Evolutionary conservation across 768 basidiomycete genomes (phyloP).

Genomic region (Amanita molliuscula): DNA sequence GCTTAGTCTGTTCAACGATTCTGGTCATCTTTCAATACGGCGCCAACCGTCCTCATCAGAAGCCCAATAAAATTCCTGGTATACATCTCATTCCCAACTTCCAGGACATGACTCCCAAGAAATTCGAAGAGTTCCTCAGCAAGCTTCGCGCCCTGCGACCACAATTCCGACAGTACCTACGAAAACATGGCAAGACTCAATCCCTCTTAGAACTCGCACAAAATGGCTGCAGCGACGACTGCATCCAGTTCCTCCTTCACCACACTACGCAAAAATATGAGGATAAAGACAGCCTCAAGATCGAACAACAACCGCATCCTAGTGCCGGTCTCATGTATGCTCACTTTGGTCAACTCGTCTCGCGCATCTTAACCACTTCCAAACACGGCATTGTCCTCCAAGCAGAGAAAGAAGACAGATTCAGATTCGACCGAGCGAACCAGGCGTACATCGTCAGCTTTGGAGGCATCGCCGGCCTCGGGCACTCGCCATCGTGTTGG

Average conservation of each 20-base stretch:
- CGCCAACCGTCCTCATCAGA: constrained; percentile 5
- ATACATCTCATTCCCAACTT: constrained; percentile 38
- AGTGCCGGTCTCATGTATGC: constrained; percentile 55
- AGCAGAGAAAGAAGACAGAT: background rate
- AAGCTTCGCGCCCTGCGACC: constrained; percentile 47
- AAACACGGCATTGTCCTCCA: constrained; percentile 50
- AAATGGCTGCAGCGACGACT: constrained; percentile 6
- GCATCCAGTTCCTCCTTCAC: constrained; percentile 20
- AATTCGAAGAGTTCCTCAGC: constrained; percentile 52
- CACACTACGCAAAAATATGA: constrained; percentile 12
- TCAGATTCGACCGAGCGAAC: background rate
- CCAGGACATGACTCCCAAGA: constrained; percentile 43
- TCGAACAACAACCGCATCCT: constrained; percentile 59
- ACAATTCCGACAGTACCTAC: constrained; percentile 40
- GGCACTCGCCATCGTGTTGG: no score
- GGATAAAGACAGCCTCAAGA: constrained; percentile 18
- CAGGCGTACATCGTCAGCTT: constrained; percentile 25
- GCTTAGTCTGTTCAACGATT: no score
- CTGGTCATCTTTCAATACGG: no score
- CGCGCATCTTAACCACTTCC: constrained; percentile 35
- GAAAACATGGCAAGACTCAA: constrained; percentile 1
- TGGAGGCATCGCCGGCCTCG: constrained; percentile 30
- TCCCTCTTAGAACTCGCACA: constrained; percentile 18
- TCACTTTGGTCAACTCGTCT: constrained; percentile 41
- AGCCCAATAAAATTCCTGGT: background rate